Evolutionary conservation across 1,284 basidiomycete genomes (phyloP).

Genomic region (Leccinum colubrinum): DNA sequence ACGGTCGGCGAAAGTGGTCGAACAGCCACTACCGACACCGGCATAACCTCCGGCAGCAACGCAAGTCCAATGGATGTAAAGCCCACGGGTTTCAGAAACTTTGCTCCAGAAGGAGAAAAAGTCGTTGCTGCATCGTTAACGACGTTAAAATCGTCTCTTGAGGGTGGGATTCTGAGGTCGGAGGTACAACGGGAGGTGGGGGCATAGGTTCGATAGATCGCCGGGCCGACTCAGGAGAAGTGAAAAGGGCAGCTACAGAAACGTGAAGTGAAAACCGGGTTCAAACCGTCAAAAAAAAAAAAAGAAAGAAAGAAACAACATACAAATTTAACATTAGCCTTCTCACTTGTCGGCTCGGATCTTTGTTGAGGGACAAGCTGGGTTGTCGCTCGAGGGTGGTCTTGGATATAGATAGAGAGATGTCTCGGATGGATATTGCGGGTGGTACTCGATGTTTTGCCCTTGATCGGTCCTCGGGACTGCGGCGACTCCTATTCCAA

Average conservation of each 20-base stretch:
- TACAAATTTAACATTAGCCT: slow-evolving; percentile 31
- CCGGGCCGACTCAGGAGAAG: slow-evolving; percentile 22
- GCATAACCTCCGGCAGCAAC: slow-evolving; percentile 10
- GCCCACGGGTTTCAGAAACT: slow-evolving; percentile 41
- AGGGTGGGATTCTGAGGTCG: slow-evolving; percentile 13
- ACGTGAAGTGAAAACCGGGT: slow-evolving; percentile 11
- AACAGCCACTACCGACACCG: slow-evolving; percentile 7
- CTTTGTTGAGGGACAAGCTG: slow-evolving; percentile 20
- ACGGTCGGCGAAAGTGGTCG: slow-evolving; percentile 16
- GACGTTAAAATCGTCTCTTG: slow-evolving; percentile 14
- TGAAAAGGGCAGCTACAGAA: slow-evolving; percentile 16
- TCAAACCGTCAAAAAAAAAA: not conserved
- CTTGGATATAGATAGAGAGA: slow-evolving; percentile 36
- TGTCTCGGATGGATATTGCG: slow-evolving; percentile 42
- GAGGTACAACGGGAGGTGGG: slow-evolving; percentile 28
- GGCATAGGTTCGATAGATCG: slow-evolving; percentile 31
- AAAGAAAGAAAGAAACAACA: slow-evolving; percentile 11
- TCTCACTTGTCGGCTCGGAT: slow-evolving; percentile 26
- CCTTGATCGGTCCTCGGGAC: slow-evolving; percentile 46
- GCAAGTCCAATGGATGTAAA: slow-evolving; percentile 59
- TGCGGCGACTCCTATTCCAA: slow-evolving; percentile 50
- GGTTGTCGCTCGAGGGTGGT: slow-evolving; percentile 27
- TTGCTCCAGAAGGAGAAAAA: slow-evolving; percentile 22
- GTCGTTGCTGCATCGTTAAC: slow-evolving; percentile 18
- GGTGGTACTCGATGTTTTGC: slow-evolving; percentile 64